Evolutionary conservation across 129 eudicot genomes (phyloP).

Genomic region (Pseudognaphalium luteoalbum): DNA sequence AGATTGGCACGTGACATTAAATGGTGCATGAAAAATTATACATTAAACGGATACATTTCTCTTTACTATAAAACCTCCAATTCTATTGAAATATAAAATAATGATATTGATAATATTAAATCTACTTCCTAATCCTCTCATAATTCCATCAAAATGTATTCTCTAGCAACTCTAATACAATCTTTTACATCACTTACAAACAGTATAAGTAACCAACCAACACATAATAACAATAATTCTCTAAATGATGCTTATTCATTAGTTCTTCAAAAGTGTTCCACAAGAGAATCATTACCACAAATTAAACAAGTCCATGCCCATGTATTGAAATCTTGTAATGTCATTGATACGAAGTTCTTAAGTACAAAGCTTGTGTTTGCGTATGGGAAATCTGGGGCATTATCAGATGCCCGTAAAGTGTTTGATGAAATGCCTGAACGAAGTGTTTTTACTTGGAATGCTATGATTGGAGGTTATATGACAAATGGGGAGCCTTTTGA

Average conservation of each 20-base stretch:
- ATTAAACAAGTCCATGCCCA: constrained; percentile 73
- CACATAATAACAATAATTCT: constrained; percentile 13
- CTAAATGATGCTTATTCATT: constrained; percentile 54
- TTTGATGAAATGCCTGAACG: constrained; percentile 71
- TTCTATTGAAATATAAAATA: constrained; percentile 22
- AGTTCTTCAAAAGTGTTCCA: constrained; percentile 63
- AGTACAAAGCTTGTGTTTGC: constrained; percentile 66
- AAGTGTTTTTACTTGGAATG: constrained; percentile 82
- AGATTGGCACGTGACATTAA: too few relatives aligned
- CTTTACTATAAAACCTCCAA: constrained; percentile 18
- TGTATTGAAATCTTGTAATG: constrained; percentile 40
- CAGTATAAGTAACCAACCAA: constrained; percentile 27
- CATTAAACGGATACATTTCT: constrained; percentile 16
- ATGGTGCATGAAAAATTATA: too few relatives aligned
- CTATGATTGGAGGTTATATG: constrained; percentile 73
- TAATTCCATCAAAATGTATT: constrained; percentile 26
- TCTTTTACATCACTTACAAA: constrained; percentile 44
- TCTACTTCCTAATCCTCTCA: constrained; percentile 27
- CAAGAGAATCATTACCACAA: constrained; percentile 39
- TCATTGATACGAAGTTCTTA: constrained; percentile 44
- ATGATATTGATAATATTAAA: constrained; percentile 3
- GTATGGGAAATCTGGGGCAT: constrained; percentile 70
- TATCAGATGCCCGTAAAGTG: constrained; percentile 58
- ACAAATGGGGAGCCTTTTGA: constrained; percentile 43
- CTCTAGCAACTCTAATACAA: constrained; percentile 35